These are phyloP conservation scores for Breynia disticha DNA, from an alignment of 441 rosid genomes.

Conservation along the genomic window DNA sequence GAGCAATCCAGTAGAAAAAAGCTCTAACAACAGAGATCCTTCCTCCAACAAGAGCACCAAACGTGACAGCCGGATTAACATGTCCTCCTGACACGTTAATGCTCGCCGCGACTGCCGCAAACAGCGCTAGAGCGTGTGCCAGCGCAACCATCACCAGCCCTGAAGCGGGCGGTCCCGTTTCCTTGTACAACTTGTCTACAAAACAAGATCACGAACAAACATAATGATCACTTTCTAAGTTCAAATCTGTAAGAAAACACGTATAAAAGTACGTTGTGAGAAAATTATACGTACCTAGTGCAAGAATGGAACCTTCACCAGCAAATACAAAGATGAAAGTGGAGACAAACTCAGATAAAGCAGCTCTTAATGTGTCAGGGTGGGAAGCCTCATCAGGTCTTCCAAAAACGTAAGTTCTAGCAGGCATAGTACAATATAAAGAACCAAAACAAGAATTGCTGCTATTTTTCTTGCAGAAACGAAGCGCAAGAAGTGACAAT, in stretches of 20 bases:
- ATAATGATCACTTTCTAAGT: neutral
- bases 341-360: slow-evolving; percentile 63
- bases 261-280: neutral
- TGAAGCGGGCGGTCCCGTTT: slow-evolving; percentile 33
- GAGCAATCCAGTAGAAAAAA: slow-evolving; percentile 25
- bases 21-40: slow-evolving; percentile 31
- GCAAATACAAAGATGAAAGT: slow-evolving; percentile 71
- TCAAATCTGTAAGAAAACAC: neutral
- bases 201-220: neutral
- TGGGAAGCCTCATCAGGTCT: slow-evolving; percentile 69
- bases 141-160: slow-evolving; percentile 52
- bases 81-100: slow-evolving; percentile 73
- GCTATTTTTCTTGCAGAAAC: too few species aligned
- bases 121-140: slow-evolving; percentile 61
- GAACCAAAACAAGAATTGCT: too few species aligned
- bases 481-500: too few species aligned
- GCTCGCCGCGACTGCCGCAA: slow-evolving; percentile 59
- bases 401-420: slow-evolving; percentile 52
- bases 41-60: slow-evolving; percentile 69
- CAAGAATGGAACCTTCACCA: slow-evolving; percentile 71
- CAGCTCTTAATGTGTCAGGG: slow-evolving; percentile 66
- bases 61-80: slow-evolving; percentile 69
- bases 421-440: slow-evolving; percentile 22
- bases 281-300: slow-evolving; percentile 36
- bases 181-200: slow-evolving; percentile 47